These are phyloP conservation scores for Agaricus subrufescens DNA, from an alignment of 768 basidiomycete species.

Conservation along the genomic window DNA sequence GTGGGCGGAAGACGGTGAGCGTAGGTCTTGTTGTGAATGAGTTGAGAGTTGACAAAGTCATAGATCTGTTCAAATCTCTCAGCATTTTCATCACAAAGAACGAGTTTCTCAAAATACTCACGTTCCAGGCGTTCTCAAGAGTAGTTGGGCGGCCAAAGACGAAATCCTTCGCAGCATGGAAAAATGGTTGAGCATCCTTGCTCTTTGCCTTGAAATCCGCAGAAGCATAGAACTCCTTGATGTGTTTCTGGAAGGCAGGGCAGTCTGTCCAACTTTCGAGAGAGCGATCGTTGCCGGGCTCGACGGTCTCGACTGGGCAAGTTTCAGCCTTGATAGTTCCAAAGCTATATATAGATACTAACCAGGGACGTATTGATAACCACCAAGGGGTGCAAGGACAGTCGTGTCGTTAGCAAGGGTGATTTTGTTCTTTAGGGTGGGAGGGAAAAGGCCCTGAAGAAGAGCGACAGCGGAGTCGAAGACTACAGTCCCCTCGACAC, in stretches of 20 bases:
- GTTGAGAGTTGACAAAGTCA: constrained; percentile 73
- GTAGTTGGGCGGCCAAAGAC: constrained; percentile 63
- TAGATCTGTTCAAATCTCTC: constrained; percentile 44
- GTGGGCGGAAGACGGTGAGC: constrained; percentile 78
- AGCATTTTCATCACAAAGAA: constrained; percentile 7
- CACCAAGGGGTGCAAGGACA: constrained; percentile 68
- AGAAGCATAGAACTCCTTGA: constrained; percentile 55
- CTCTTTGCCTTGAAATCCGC: constrained; percentile 59
- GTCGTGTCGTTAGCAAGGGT: constrained; percentile 74
- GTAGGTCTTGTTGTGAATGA: constrained; percentile 79
- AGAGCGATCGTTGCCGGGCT: constrained; percentile 77
- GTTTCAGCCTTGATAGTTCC: not conserved
- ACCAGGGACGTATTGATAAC: constrained; percentile 88
- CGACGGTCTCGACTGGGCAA: constrained; percentile 71
- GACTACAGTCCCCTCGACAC: constrained; percentile 81
- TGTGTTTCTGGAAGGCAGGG: constrained; percentile 61
- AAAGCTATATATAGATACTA: constrained; percentile 13
- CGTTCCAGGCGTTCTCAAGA: constrained; percentile 76
- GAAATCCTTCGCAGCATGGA: constrained; percentile 61
- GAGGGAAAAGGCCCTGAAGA: constrained; percentile 83
- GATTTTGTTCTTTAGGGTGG: constrained; percentile 67
- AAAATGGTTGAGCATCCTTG: constrained; percentile 59
- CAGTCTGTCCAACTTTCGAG: constrained; percentile 74
- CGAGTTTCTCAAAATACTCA: constrained; percentile 29
- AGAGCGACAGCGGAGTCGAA: constrained; percentile 84